phyloP scores from a whole-genome alignment of 768 basidiomycete genomes.

The Stropharia rugosoannulata region DNA sequence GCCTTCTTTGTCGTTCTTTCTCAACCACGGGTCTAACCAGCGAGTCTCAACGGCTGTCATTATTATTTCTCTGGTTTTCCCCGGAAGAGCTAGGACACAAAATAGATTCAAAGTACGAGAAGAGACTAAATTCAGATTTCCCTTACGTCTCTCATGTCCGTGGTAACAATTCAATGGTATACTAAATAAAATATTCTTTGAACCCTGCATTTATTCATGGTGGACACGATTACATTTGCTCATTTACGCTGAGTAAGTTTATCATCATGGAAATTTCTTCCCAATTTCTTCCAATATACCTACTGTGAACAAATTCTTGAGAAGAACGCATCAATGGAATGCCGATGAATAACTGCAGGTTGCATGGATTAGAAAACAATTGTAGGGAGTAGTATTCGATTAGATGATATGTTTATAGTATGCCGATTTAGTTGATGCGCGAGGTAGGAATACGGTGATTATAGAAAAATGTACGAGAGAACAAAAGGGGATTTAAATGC shows the following conservation, averaged over 20 bases:
- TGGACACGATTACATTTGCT: too few relatives aligned
- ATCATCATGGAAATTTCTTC: too few relatives aligned
- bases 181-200: background rate
- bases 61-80: too few relatives aligned
- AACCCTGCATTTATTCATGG: background rate
- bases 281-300: too few relatives aligned
- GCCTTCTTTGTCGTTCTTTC: too few relatives aligned
- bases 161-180: background rate
- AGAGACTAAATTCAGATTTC: too few relatives aligned
- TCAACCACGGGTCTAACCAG: too few relatives aligned
- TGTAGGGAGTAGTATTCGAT: slow-evolving; percentile 16
- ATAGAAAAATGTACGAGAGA: slow-evolving; percentile 22
- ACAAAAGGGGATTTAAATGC: slow-evolving; percentile 22
- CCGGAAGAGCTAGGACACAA: too few relatives aligned
- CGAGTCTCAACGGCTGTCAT: too few relatives aligned
- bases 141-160: background rate
- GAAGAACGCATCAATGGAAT: background rate
- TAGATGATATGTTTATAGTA: slow-evolving; percentile 22
- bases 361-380: slow-evolving; percentile 25
- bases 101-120: too few relatives aligned
- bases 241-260: too few relatives aligned
- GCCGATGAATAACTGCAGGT: slow-evolving; percentile 10
- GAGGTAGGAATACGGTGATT: slow-evolving; percentile 22
- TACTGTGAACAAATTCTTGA: too few relatives aligned
- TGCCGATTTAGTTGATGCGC: slow-evolving; percentile 28